phyloP scores from a whole-genome alignment of 1,139 yeast genomes.

The Protomyces inouyei region DNA sequence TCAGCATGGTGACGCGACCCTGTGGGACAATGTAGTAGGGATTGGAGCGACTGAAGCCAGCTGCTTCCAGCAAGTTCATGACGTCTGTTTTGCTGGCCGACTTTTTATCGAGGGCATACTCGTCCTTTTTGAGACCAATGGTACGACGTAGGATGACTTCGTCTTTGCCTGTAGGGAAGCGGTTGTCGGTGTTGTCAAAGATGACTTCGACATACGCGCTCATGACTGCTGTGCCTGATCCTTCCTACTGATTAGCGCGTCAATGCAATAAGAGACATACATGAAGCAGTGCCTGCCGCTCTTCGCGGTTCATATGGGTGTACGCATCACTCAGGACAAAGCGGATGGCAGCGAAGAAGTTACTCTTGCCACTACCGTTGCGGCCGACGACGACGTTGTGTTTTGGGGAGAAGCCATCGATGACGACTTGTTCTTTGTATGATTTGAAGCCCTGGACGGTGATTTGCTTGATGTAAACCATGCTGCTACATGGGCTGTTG shows the following conservation, averaged over 20 bases:
- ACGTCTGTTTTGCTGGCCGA: constrained; percentile 60
- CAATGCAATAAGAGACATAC: constrained; percentile 40
- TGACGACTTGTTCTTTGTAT: constrained; percentile 74
- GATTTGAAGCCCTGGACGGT: constrained; percentile 92
- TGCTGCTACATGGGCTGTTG: neutral
- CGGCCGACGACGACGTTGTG: constrained; percentile 89
- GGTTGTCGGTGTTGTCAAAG: constrained; percentile 72
- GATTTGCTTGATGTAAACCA: constrained; percentile 41
- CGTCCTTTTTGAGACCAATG: constrained; percentile 88
- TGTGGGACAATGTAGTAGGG: constrained; percentile 98
- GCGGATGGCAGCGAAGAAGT: constrained; percentile 90
- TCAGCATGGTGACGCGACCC: constrained; percentile 69
- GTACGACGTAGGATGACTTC: constrained; percentile 79
- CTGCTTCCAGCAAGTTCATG: constrained; percentile 77
- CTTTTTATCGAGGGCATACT: constrained; percentile 67
- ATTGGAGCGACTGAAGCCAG: constrained; percentile 85
- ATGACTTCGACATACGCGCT: constrained; percentile 88
- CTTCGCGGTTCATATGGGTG: constrained; percentile 81
- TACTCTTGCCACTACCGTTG: constrained; percentile 95
- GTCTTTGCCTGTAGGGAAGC: constrained; percentile 61
- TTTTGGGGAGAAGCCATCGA: constrained; percentile 71
- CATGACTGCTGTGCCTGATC: constrained; percentile 78
- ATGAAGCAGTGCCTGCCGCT: constrained; percentile 80
- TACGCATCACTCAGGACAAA: constrained; percentile 90
- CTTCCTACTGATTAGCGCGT: constrained; percentile 38